Percentiles rank a stretch among this genome's conserved stretches.
Conservation (phyloP, 345 rosid species). For the Firmiana major region DNA sequence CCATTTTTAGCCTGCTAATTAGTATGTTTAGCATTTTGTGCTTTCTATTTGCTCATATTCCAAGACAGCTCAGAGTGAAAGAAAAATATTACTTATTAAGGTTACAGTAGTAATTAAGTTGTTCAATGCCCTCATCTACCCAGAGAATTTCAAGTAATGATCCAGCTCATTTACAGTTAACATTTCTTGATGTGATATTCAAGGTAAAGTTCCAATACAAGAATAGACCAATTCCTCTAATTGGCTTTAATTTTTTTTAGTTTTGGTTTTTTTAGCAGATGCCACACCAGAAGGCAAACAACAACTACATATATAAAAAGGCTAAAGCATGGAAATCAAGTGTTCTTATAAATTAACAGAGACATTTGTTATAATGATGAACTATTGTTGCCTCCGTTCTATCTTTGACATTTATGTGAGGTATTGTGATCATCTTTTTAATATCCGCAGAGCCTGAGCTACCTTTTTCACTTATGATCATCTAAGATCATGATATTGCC, state of each 20-base stretch:
- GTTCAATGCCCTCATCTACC: constrained; percentile 7
- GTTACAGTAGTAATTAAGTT: not conserved
- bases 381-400: not conserved
- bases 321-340: not conserved
- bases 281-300: not conserved
- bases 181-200: not conserved
- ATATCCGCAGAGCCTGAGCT: not conserved
- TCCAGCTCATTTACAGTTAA: constrained; percentile 12
- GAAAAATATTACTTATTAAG: not conserved
- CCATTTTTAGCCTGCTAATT: constrained; percentile 3
- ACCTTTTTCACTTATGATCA: not conserved
- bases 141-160: not conserved
- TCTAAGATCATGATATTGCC: not conserved
- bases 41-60: constrained; percentile 1
- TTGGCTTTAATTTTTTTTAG: not conserved
- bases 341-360: too few relatives aligned
- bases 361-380: not conserved
- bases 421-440: not conserved
- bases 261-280: not conserved
- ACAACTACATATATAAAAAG: not conserved
- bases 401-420: not conserved
- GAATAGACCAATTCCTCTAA: not conserved
- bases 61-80: not conserved
- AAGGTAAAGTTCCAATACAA: not conserved
- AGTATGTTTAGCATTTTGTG: not conserved